Base-by-base conservation (phyloP, 1,284 basidiomycete genomes). In the Schizophyllum amplum region DNA sequence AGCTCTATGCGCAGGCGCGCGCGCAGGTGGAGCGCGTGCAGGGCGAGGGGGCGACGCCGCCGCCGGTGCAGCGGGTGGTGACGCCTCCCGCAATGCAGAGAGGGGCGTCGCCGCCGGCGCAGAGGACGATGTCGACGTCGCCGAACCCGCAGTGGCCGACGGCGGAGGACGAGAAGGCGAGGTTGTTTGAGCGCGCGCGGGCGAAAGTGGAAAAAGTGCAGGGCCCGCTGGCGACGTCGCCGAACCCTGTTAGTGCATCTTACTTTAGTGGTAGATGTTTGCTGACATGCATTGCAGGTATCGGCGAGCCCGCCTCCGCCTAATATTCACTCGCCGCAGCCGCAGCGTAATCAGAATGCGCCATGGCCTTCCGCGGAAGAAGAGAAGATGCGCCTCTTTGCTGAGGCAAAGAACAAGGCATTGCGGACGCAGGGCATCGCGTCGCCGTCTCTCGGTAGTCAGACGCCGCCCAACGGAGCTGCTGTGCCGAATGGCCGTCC, bases 81-180 rank as follows among this genome's bases (percentile, higher is more conserved):
- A 68, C 52, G 24, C 57, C 70, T 25, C 68, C 74, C 11, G 74
- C 75, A 63, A n/a, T n/a, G n/a, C n/a, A n/a, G n/a, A n/a, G n/a
- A n/a, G n/a, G n/a, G n/a, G n/a, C n/a, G n/a, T n/a, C 33, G 33
- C 55, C 57, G 51, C 56, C 58, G 17, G 26, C 22, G 24, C 48
- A 52, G 51, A 55, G 42, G 7, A 51, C 23, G 26, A 33, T 64
- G 47, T 20, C 54, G 21, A 57, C 69, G 24, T 53, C 66, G 17
- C 69, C 69, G 54, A 64, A 60, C 49, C 58, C 52, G n/a, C 61
- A 60, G n/a, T 90, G 86, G 86, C 74, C 72, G 4, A 79, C 82
- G 0, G 86, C 88, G 0, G 87, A 89, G 67, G 79, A 84, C 60
- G 89, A 92, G 66, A 90, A 91, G 65, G 67, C 79, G 2, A 74